Conservation (phyloP, 1,139 yeast genomes). For the Starmera stellimalicola region DNA sequence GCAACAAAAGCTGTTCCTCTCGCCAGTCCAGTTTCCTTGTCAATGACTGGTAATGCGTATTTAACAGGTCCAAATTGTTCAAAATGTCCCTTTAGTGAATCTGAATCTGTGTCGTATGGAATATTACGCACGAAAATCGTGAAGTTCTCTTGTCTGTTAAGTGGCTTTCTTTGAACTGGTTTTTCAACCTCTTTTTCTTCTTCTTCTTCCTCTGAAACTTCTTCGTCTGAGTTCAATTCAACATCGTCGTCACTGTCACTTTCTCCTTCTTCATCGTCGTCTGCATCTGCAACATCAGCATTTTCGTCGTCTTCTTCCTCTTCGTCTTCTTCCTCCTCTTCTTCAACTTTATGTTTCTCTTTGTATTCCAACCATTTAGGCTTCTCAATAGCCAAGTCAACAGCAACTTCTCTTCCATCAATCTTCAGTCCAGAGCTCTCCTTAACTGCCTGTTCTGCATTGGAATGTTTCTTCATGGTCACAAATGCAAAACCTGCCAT, state of each 20-base stretch:
- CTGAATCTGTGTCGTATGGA: constrained; percentile 90
- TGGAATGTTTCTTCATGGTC: constrained; percentile 70
- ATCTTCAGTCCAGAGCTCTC: constrained; percentile 67
- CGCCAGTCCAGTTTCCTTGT: constrained; percentile 75
- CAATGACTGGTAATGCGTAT: constrained; percentile 90
- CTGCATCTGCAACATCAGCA: constrained; percentile 22
- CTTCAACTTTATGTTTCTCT: constrained; percentile 29
- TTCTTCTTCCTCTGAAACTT: constrained; percentile 24
- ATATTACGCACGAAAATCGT: constrained; percentile 83
- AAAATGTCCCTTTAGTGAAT: constrained; percentile 69
- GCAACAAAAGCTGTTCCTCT: constrained; percentile 96
- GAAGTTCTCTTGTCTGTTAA: constrained; percentile 58
- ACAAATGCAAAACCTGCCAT: constrained; percentile 96
- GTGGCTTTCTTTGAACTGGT: constrained; percentile 28
- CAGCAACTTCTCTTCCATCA: constrained; percentile 88
- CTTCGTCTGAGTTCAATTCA: constrained; percentile 24
- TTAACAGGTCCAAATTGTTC: constrained; percentile 76
- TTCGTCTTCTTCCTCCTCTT: constrained; percentile 28
- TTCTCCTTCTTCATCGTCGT: constrained; percentile 22
- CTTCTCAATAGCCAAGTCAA: constrained; percentile 88
- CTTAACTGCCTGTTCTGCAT: constrained; percentile 78
- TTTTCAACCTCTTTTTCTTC: constrained; percentile 25
- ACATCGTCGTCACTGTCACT: constrained; percentile 24
- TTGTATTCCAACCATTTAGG: constrained; percentile 61
- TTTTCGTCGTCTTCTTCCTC: constrained; percentile 28